Evolutionary conservation across 495 filamentous ascomycete species (phyloP).

Genomic region (Glarea lozoyensis): DNA sequence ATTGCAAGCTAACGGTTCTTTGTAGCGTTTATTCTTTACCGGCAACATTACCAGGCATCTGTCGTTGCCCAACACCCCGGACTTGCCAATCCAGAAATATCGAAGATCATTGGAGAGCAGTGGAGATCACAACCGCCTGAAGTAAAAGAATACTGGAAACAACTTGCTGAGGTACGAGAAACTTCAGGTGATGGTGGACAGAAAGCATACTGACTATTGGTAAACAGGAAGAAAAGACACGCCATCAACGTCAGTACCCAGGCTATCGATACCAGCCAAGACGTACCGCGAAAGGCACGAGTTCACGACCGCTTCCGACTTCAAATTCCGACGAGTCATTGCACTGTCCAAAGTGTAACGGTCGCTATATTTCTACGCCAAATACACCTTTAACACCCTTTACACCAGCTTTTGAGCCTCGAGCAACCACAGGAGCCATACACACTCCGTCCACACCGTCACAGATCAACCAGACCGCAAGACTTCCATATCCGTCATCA

Average conservation of each 20-base stretch:
- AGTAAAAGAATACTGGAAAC: slow-evolving; percentile 82
- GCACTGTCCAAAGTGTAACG: slow-evolving; percentile 54
- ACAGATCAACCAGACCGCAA: slow-evolving; percentile 4
- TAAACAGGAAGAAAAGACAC: slow-evolving; percentile 77
- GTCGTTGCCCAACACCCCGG: slow-evolving; percentile 79
- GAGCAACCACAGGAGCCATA: too few relatives aligned
- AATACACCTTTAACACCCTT: slow-evolving; percentile 43
- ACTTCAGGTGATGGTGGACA: neutral
- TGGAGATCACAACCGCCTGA: slow-evolving; percentile 71
- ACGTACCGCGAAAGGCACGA: slow-evolving; percentile 46
- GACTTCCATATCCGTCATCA: slow-evolving; percentile 7
- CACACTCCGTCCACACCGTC: slow-evolving; percentile 8
- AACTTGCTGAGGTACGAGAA: slow-evolving; percentile 63
- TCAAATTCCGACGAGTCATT: slow-evolving; percentile 32
- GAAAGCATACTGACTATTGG: neutral
- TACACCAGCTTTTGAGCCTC: too few relatives aligned
- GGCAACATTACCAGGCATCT: slow-evolving; percentile 80
- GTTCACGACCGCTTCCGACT: slow-evolving; percentile 23
- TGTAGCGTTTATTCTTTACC: slow-evolving; percentile 94
- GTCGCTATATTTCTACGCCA: slow-evolving; percentile 51
- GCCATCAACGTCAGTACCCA: slow-evolving; percentile 85
- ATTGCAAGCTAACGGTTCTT: slow-evolving; percentile 9
- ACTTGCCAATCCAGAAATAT: slow-evolving; percentile 92
- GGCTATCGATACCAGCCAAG: slow-evolving; percentile 92
- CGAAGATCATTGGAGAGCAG: slow-evolving; percentile 93